These are phyloP conservation scores for Astragalus glycyphyllos DNA, from an alignment of 306 rosid genomes.

Conservation along the genomic window DNA sequence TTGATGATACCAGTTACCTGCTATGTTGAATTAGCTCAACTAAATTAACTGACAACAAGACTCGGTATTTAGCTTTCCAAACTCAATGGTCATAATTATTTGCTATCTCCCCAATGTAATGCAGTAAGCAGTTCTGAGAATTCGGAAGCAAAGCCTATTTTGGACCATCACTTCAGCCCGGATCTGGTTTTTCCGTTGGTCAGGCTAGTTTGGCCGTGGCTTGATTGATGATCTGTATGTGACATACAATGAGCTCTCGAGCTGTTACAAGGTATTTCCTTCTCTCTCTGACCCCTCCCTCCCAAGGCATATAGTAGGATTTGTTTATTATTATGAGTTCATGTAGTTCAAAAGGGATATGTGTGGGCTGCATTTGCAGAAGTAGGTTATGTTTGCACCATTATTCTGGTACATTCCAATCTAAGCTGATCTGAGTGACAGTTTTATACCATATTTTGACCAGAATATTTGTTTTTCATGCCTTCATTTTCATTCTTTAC, in stretches of 20 bases:
- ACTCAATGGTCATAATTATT: slow-evolving; percentile 20
- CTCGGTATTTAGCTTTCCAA: slow-evolving; percentile 14
- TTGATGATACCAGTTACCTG: neutral
- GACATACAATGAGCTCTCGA: slow-evolving; percentile 36
- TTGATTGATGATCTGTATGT: slow-evolving; percentile 33
- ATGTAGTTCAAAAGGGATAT: slow-evolving; percentile 32
- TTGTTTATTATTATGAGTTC: slow-evolving; percentile 26
- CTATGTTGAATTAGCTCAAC: slow-evolving; percentile 3
- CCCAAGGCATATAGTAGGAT: neutral
- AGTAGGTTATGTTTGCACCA: slow-evolving; percentile 43
- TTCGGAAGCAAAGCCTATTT: slow-evolving; percentile 11
- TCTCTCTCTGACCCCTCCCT: neutral
- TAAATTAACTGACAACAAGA: neutral
- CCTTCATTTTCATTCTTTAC: slow-evolving; percentile 32
- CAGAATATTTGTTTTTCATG: slow-evolving; percentile 18
- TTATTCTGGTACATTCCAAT: slow-evolving; percentile 34
- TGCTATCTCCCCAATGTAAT: slow-evolving; percentile 30
- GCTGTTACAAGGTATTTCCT: slow-evolving; percentile 46
- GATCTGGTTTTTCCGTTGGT: slow-evolving; percentile 38
- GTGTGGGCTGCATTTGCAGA: slow-evolving; percentile 38
- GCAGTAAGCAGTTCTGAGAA: slow-evolving; percentile 21
- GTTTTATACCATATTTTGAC: slow-evolving; percentile 10
- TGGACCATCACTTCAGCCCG: slow-evolving; percentile 31
- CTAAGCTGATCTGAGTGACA: slow-evolving; percentile 27
- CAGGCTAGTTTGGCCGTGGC: slow-evolving; percentile 41